phyloP scores from a whole-genome alignment of 441 rosid species.

The Metrosideros polymorpha region DNA sequence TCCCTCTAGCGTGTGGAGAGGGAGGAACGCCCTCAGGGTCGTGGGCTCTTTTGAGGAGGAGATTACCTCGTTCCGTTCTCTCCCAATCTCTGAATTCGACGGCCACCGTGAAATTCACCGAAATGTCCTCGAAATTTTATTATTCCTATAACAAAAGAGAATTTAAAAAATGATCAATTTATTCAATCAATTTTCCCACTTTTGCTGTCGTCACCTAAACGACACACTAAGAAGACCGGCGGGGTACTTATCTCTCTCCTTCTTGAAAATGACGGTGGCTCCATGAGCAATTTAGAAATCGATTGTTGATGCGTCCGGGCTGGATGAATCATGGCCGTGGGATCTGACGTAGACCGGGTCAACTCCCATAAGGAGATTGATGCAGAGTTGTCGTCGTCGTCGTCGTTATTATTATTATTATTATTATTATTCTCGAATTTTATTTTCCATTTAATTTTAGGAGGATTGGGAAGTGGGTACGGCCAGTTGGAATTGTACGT shows the following conservation, averaged over 20 bases:
- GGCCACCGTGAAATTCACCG: too few species aligned
- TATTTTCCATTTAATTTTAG: neutral
- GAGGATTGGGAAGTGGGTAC: neutral
- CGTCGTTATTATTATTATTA: too few species aligned
- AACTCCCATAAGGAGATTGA: neutral
- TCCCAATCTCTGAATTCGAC: too few species aligned
- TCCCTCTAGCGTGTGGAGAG: too few species aligned
- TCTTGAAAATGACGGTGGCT: neutral
- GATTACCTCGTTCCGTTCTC: too few species aligned
- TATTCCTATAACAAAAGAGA: too few species aligned
- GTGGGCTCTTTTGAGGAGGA: too few species aligned
- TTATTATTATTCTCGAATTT: neutral
- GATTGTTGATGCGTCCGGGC: neutral
- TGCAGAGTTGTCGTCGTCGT: too few species aligned
- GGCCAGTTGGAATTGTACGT: neutral
- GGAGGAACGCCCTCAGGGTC: too few species aligned
- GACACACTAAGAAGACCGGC: neutral
- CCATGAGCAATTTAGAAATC: neutral
- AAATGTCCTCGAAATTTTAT: neutral
- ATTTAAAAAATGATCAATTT: too few species aligned
- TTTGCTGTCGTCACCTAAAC: neutral
- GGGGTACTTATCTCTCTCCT: neutral
- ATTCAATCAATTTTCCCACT: too few species aligned
- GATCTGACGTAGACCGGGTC: neutral
- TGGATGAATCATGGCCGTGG: neutral